These are phyloP conservation scores for Cordyceps cateniannulata DNA, from an alignment of 2,329 filamentous ascomycete genomes.

Conservation along the genomic window DNA sequence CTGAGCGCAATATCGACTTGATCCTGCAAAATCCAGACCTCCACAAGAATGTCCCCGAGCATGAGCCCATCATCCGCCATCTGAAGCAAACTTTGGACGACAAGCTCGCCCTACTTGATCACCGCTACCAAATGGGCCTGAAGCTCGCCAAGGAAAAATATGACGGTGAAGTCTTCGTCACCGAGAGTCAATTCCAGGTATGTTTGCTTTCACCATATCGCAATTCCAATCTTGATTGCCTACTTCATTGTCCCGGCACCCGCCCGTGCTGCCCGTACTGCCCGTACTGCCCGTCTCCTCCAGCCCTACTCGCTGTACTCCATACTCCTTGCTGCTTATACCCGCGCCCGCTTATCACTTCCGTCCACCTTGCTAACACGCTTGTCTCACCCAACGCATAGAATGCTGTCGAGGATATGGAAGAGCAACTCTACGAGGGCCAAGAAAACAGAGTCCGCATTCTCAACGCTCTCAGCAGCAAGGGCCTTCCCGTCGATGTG, in stretches of 20 bases:
- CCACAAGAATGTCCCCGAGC: conserved; percentile 48
- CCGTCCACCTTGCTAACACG: not conserved
- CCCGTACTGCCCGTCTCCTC: not conserved
- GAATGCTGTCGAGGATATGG: conserved; percentile 33
- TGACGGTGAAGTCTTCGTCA: conserved; percentile 26
- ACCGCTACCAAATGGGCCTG: conserved; percentile 28
- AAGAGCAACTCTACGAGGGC: conserved; percentile 37
- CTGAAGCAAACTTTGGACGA: conserved; percentile 33
- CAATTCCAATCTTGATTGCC: not conserved
- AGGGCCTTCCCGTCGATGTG: conserved; percentile 42
- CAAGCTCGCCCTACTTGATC: conserved; percentile 25
- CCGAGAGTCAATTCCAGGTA: conserved; percentile 33
- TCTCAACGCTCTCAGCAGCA: conserved; percentile 36
- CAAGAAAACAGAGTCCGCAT: conserved; percentile 40
- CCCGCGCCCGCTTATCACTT: not conserved
- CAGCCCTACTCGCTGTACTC: conserved; percentile 3
- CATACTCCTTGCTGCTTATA: conserved; percentile 14
- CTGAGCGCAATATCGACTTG: conserved; percentile 51
- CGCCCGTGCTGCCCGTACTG: not conserved
- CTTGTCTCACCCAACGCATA: conserved; percentile 17
- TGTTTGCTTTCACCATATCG: conserved; percentile 17
- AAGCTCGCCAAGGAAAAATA: conserved; percentile 33
- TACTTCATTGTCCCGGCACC: not conserved
- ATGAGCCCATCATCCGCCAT: conserved; percentile 42
- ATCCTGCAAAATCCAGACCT: conserved; percentile 47